A percentile compares a stretch with the other conserved stretches of the same genome.
phyloP scores from a whole-genome alignment of 2,329 filamentous ascomycete species.

The Diaporthe aspalathi region DNA sequence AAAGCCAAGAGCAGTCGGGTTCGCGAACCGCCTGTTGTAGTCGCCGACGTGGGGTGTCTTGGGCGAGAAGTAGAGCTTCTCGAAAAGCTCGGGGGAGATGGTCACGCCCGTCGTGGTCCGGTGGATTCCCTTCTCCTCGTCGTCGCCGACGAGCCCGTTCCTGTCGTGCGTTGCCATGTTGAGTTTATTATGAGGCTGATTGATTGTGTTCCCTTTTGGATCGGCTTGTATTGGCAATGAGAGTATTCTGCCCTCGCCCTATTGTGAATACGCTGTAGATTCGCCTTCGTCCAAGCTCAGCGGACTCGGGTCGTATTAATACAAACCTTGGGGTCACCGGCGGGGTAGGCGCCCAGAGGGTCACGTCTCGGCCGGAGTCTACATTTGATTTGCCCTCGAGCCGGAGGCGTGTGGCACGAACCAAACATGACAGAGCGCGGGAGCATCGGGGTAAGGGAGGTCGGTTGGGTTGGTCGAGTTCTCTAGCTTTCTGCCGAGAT shows the following conservation, averaged over 20 bases:
- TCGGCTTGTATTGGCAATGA: not conserved
- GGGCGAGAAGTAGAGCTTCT: constrained; percentile 54
- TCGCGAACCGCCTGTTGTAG: constrained; percentile 52
- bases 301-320: not conserved
- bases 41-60: constrained; percentile 51
- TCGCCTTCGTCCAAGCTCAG: not conserved
- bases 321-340: not conserved
- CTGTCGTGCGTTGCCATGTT: constrained; percentile 6
- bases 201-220: not conserved
- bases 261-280: too few relatives aligned
- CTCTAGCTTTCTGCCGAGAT: constrained; percentile 27
- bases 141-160: constrained; percentile 29
- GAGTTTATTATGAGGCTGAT: not conserved
- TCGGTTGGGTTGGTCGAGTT: too few relatives aligned
- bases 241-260: not conserved
- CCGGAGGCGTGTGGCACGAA: not conserved
- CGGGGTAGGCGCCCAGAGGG: not conserved
- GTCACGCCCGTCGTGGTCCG: constrained; percentile 50
- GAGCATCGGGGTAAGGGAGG: too few relatives aligned
- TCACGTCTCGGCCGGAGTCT: not conserved
- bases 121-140: constrained; percentile 51
- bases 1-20: constrained; percentile 52
- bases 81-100: constrained; percentile 53
- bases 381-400: not conserved
- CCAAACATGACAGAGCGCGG: not conserved